Percentiles rank a stretch among this genome's conserved stretches.
phyloP scores from a whole-genome alignment of 331 rosid species.

The Quercus phellos region DNA sequence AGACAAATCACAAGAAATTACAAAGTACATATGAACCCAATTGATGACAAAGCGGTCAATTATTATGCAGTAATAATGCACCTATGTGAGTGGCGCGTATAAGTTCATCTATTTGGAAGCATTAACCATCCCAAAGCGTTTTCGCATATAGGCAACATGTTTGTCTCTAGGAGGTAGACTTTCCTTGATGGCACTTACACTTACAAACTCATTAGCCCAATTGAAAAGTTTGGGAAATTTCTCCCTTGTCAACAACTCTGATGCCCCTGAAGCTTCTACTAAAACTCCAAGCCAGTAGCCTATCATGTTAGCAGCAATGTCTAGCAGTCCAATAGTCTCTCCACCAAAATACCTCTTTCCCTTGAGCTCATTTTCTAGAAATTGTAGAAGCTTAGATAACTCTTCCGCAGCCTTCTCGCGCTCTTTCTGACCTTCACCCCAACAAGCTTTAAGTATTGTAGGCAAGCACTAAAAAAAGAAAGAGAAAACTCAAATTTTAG shows the following conservation, averaged over 20 bases:
- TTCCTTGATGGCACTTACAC: constrained; percentile 24
- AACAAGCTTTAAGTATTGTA: constrained; percentile 18
- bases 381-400: constrained; percentile 18
- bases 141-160: constrained; percentile 14
- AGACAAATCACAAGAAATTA: neutral
- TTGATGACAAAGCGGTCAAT: neutral
- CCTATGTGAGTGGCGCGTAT: neutral
- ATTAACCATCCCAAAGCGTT: neutral
- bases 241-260: constrained; percentile 22
- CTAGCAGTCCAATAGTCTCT: constrained; percentile 41
- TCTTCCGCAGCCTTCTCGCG: constrained; percentile 45
- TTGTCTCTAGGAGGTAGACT: constrained; percentile 32
- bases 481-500: neutral
- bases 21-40: neutral
- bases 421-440: constrained; percentile 26
- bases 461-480: too few relatives aligned
- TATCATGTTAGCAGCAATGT: constrained; percentile 37
- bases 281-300: constrained; percentile 39
- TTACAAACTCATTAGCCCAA: constrained; percentile 42
- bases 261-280: constrained; percentile 38
- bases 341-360: constrained; percentile 60
- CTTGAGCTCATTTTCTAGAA: constrained; percentile 42
- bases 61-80: neutral
- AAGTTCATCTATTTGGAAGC: constrained; percentile 10
- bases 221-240: constrained; percentile 38